Conservation (phyloP, 305 asterid species). For the Solanum hybrid region DNA sequence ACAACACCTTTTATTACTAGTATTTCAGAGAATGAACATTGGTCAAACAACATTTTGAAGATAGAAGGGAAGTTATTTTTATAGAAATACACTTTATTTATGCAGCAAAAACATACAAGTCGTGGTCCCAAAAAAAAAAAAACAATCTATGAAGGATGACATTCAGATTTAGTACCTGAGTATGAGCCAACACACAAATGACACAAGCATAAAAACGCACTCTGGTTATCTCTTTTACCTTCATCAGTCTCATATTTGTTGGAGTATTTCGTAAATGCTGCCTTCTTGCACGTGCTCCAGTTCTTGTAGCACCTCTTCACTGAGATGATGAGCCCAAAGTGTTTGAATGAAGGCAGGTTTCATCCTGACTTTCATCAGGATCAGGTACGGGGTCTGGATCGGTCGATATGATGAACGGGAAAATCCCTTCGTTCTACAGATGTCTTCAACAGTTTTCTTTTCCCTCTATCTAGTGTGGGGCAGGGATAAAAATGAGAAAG, state of each 20-base stretch:
- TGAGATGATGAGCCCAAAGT: not conserved
- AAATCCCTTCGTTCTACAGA: not conserved
- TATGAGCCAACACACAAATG: not conserved
- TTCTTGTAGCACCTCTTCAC: not conserved
- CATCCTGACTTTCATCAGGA: not conserved
- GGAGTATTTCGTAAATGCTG: not conserved
- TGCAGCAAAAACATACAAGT: not conserved
- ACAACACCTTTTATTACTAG: not conserved
- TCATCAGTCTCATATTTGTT: not conserved
- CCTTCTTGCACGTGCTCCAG: not conserved
- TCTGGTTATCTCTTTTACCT: not conserved
- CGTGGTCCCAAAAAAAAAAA: not conserved
- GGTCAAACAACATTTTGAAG: not conserved
- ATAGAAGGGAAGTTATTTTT: not conserved
- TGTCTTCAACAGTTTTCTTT: not conserved
- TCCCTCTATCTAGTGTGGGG: not conserved
- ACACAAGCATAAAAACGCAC: not conserved
- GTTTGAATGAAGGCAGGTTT: not conserved
- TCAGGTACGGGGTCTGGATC: not conserved
- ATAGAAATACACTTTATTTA: not conserved
- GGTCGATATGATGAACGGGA: not conserved
- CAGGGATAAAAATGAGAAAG: not conserved
- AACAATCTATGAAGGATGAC: not conserved
- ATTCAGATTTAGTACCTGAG: not conserved
- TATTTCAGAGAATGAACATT: not conserved